Base-by-base conservation (phyloP, 495 filamentous ascomycete species). In the Penicillium chermesinum region DNA sequence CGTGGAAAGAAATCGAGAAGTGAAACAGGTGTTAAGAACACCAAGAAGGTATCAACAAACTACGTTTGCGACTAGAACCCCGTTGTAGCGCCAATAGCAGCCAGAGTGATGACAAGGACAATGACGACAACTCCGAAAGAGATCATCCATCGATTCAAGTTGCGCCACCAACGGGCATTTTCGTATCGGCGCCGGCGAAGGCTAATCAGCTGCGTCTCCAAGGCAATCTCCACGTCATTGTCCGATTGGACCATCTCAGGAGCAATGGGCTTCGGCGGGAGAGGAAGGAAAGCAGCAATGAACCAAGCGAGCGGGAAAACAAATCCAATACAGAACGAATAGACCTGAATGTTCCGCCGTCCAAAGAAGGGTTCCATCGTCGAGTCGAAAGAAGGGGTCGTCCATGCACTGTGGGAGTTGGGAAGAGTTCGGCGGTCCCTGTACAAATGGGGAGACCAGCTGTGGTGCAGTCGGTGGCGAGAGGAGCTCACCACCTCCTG, bases 111-210 rank as follows among this genome's bases (percentile, higher is more conserved):
- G 48, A 95, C 76, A 19, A 84, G 81, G 44, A 80, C 81, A 46
- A 96, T 79, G 25, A 98, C 79, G 46, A 86, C 68, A 12, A 93
- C 60, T 13, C 93, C 93, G 39, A 94, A 57, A 34, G 87, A 66
- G 42, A 83, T 82, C 88, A 98, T 91, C 58, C 83, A 78, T 35
- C 89, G 83, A 65, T 98, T 98, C 38, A 96, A 73, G 49, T 80
- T 86, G 49, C 93, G 79, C 93, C 93, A 97, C 90, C 91, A 96
- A 32, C 80, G 76, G 10, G 89, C 89, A 61, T 89, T 96, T 56
- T 87, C 77, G 61, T 87, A 88, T 41, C 79, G 76, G 33, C 73
- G 73, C 40, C 83, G 79, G 52, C 88, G 83, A 17, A 81, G 56
- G 20, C 58, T 55, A 37, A 55, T 59, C 38, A 72, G 58, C 50